phyloP scores from a whole-genome alignment of 2,329 filamentous ascomycete genomes.

The Aspergillus sp. region DNA sequence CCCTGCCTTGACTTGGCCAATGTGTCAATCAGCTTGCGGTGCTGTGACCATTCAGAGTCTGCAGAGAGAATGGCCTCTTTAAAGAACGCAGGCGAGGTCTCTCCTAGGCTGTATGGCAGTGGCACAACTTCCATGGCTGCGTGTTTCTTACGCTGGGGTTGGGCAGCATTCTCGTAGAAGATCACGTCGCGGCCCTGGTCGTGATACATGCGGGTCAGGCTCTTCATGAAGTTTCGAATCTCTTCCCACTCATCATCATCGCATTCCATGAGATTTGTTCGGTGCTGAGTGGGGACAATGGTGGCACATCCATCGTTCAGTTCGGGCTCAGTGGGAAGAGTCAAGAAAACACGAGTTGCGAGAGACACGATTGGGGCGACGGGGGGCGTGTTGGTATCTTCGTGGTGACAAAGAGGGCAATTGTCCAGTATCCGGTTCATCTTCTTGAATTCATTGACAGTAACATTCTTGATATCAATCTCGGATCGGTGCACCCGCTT shows the following conservation, averaged over 20 bases:
- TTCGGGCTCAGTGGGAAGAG: slow-evolving; percentile 84
- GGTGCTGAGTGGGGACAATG: slow-evolving; percentile 84
- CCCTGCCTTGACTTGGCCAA: slow-evolving; percentile 53
- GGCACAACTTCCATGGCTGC: slow-evolving; percentile 83
- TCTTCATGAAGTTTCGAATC: slow-evolving; percentile 98
- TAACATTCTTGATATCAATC: slow-evolving; percentile 78
- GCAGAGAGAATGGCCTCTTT: slow-evolving; percentile 82
- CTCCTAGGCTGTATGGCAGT: slow-evolving; percentile 84
- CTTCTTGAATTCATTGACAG: slow-evolving; percentile 84
- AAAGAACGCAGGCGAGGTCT: slow-evolving; percentile 91
- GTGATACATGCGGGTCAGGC: slow-evolving; percentile 87
- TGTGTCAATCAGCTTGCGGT: slow-evolving; percentile 92
- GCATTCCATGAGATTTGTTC: slow-evolving; percentile 87
- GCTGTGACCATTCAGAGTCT: slow-evolving; percentile 93
- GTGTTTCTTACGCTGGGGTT: slow-evolving; percentile 72
- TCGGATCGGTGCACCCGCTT: slow-evolving; percentile 83
- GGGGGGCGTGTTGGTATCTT: slow-evolving; percentile 73
- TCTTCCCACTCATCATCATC: slow-evolving; percentile 99
- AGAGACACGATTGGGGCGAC: slow-evolving; percentile 81
- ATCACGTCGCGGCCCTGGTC: slow-evolving; percentile 86
- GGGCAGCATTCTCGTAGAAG: slow-evolving; percentile 95
- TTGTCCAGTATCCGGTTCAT: slow-evolving; percentile 80
- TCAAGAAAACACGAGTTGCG: slow-evolving; percentile 80
- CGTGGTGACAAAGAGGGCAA: slow-evolving; percentile 89
- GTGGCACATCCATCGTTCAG: slow-evolving; percentile 76